These are phyloP conservation scores for Talaromyces sp. DNA, from an alignment of 2,329 filamentous ascomycete species.

Conservation along the genomic window DNA sequence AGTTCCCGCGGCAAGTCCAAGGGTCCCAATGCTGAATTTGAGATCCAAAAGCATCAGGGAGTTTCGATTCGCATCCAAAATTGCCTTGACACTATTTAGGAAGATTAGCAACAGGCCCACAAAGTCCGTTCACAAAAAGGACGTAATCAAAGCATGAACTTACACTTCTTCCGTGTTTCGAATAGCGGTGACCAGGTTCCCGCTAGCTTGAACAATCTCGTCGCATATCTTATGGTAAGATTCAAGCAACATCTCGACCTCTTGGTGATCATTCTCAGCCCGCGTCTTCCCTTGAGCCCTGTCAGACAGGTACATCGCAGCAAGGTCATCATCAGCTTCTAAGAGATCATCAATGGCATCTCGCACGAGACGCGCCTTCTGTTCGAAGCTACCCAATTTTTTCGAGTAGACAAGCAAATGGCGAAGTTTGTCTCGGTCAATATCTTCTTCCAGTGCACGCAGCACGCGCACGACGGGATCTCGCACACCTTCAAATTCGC, in stretches of 20 bases:
- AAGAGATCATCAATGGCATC: constrained; percentile 93
- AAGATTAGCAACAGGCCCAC: not conserved
- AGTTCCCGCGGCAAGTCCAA: constrained; percentile 90
- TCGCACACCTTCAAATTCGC: constrained; percentile 88
- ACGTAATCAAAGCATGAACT: constrained; percentile 30
- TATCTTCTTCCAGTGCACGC: constrained; percentile 89
- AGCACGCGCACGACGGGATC: constrained; percentile 88
- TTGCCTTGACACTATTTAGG: constrained; percentile 77
- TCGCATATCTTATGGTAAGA: constrained; percentile 97
- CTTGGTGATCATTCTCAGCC: constrained; percentile 81
- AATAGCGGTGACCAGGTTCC: constrained; percentile 89
- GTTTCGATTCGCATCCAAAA: constrained; percentile 96
- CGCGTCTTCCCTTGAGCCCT: constrained; percentile 69
- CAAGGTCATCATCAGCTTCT: constrained; percentile 91
- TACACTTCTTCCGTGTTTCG: constrained; percentile 98
- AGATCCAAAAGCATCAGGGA: constrained; percentile 95
- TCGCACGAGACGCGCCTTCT: constrained; percentile 87
- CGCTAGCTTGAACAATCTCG: constrained; percentile 92
- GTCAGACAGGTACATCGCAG: constrained; percentile 92
- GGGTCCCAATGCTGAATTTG: constrained; percentile 90
- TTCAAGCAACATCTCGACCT: constrained; percentile 94
- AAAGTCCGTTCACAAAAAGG: not conserved
- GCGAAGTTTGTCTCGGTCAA: constrained; percentile 87
- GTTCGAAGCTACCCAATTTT: constrained; percentile 92
- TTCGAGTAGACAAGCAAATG: constrained; percentile 91